These are phyloP conservation scores for Didymella sp. DNA, from an alignment of 2,329 filamentous ascomycete genomes.

Conservation along the genomic window DNA sequence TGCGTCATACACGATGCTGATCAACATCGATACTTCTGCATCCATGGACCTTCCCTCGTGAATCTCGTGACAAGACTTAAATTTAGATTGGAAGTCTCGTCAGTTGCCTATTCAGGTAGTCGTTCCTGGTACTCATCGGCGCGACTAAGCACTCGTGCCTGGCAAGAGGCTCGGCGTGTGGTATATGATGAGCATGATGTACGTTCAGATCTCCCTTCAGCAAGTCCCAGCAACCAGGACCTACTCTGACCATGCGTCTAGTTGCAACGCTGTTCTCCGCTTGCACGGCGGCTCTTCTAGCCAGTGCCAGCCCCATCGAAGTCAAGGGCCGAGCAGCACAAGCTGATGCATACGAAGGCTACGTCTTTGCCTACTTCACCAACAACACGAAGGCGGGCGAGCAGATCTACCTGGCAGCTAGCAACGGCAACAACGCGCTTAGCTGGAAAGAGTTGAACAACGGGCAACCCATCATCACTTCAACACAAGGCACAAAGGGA, in stretches of 20 bases:
- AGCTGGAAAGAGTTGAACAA: slow-evolving; percentile 60
- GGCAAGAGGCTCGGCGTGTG: neutral
- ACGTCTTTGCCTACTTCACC: slow-evolving; percentile 62
- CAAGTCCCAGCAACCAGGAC: neutral
- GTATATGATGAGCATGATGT: slow-evolving; percentile 10
- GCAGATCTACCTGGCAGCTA: slow-evolving; percentile 62
- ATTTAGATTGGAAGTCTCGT: slow-evolving; percentile 8
- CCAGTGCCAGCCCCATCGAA: slow-evolving; percentile 12
- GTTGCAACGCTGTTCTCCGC: slow-evolving; percentile 4
- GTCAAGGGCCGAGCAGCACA: slow-evolving; percentile 42
- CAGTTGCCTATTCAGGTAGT: slow-evolving; percentile 10
- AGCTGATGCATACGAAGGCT: slow-evolving; percentile 53
- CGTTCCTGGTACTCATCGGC: slow-evolving; percentile 3
- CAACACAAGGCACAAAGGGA: slow-evolving; percentile 57
- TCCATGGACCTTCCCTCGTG: neutral
- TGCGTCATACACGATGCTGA: slow-evolving; percentile 3
- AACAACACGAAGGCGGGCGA: slow-evolving; percentile 55
- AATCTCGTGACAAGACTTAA: neutral
- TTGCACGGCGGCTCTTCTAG: slow-evolving; percentile 10
- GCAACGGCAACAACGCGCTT: slow-evolving; percentile 61
- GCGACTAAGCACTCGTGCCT: neutral
- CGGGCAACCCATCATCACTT: slow-evolving; percentile 56
- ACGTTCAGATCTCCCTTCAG: neutral
- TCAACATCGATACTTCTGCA: slow-evolving; percentile 9
- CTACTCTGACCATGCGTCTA: slow-evolving; percentile 6